phyloP scores from a whole-genome alignment of 805 yeast genomes.

The Priceomyces haplophilus region DNA sequence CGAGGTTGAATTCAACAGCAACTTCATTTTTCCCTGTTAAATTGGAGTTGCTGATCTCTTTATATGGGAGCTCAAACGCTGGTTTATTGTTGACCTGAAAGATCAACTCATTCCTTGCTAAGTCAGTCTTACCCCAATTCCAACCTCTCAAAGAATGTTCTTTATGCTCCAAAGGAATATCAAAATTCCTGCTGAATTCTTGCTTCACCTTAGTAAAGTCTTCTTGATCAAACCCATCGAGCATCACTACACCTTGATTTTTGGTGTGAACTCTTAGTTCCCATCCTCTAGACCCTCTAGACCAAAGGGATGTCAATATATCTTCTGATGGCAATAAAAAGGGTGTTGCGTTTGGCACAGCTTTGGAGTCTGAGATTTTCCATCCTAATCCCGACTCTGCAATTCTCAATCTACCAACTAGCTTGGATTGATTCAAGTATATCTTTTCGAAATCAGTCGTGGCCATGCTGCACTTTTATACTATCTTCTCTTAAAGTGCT shows the following conservation, averaged over 20 bases:
- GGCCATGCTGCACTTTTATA: slow-evolving; percentile 26
- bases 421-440: slow-evolving; percentile 80
- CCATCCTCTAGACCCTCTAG: slow-evolving; percentile 88
- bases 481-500: not conserved
- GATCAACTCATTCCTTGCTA: slow-evolving; percentile 87
- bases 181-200: slow-evolving; percentile 76
- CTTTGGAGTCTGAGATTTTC: slow-evolving; percentile 63
- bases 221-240: slow-evolving; percentile 89
- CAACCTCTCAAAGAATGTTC: slow-evolving; percentile 97
- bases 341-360: slow-evolving; percentile 55
- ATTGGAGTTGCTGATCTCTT: slow-evolving; percentile 77
- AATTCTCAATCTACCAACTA: slow-evolving; percentile 85
- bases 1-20: slow-evolving; percentile 76
- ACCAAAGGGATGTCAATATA: slow-evolving; percentile 79
- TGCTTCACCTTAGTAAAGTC: slow-evolving; percentile 79
- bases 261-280: slow-evolving; percentile 88
- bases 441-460: slow-evolving; percentile 86
- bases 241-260: slow-evolving; percentile 75
- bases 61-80: slow-evolving; percentile 85
- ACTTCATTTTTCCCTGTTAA: slow-evolving; percentile 91
- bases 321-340: slow-evolving; percentile 86
- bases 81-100: slow-evolving; percentile 87
- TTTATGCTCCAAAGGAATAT: slow-evolving; percentile 67
- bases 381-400: slow-evolving; percentile 98
- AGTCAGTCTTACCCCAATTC: slow-evolving; percentile 97